Evolutionary conservation across 2,329 filamentous ascomycete genomes (phyloP), one percentile per base, ranked within the genome.

Genomic region (Nakataea oryzae): DNA sequence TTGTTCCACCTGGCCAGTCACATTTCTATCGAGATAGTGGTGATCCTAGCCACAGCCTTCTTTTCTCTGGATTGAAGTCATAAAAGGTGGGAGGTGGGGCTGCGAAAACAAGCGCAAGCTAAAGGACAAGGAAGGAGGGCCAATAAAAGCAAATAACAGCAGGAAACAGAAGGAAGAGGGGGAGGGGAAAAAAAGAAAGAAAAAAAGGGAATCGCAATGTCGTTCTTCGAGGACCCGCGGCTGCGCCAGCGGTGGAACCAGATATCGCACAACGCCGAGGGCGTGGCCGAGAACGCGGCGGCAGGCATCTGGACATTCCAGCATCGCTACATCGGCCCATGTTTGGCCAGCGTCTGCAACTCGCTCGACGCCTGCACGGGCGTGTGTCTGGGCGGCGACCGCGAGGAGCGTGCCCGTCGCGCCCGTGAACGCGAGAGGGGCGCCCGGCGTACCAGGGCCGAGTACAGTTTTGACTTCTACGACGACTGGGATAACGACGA

Each of bases 391-490:
- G 88, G 90, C 61, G 59, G 59, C 21, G 86, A 85, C 69, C 84
- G 85, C 62, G 89, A 93, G 67, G 90, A 93, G 71, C 86, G 89
- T 63, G 78, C 86, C 59, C 86, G 90, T 32, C 85, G 90, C 62
- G 76, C 79, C 57, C 80, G 87, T 64, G 86, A 91, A 69, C 83
- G 88, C 57, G 81, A 83, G 26, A 78, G 82, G 11, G 72, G 71
- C 30, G 76, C 78, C 28, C 75, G 77, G 64, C 85, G 84, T 41
- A 67, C 64, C 2, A 75, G 86, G 60, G 89, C 92, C 30, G 93
- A 97, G 74, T 85, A 89, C 69, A 93, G 85, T 70, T 97, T 97
- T 72, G 93, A 97, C 74, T 97, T 97, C 73, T 97, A 97, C 77
- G 93, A 97, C 74, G 93, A 97, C 74, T 97, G 93, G 93, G 91